A percentile compares a stretch with the other conserved stretches of the same genome.
These are phyloP conservation scores for Talaromyces amestolkiae DNA, from an alignment of 2,329 filamentous ascomycete genomes.

Conservation along the genomic window DNA sequence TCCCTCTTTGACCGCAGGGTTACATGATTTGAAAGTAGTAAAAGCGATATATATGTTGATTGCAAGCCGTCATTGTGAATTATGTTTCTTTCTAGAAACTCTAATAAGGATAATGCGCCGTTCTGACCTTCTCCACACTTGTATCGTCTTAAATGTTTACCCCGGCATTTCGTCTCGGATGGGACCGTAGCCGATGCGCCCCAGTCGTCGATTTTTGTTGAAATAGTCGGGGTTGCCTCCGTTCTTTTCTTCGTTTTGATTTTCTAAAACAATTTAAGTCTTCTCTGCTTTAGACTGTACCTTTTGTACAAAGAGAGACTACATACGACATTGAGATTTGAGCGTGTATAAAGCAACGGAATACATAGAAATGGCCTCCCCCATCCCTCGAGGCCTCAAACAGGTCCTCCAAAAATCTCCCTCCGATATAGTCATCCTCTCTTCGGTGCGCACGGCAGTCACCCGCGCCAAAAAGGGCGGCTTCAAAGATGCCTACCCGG, in stretches of 20 bases:
- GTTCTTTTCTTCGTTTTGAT: neutral
- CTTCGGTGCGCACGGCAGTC: slow-evolving; percentile 83
- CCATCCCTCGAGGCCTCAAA: slow-evolving; percentile 64
- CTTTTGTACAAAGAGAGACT: neutral
- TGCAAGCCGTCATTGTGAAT: neutral
- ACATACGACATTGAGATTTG: too few species aligned
- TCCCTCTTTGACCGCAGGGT: neutral
- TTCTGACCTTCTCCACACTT: neutral
- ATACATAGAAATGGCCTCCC: slow-evolving; percentile 41
- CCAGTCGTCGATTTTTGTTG: neutral
- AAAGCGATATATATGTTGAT: neutral
- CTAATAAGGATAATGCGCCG: neutral
- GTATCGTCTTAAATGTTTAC: slow-evolving; percentile 17
- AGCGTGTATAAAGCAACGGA: neutral
- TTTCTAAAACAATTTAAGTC: neutral
- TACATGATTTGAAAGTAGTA: neutral
- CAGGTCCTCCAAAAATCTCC: slow-evolving; percentile 75
- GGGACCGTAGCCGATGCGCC: slow-evolving; percentile 34
- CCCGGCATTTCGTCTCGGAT: slow-evolving; percentile 26
- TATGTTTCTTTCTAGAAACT: neutral
- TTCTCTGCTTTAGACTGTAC: neutral
- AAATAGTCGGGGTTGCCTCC: slow-evolving; percentile 24
- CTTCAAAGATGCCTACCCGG: slow-evolving; percentile 84
- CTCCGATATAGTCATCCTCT: slow-evolving; percentile 82
- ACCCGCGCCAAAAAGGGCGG: slow-evolving; percentile 79